phyloP scores from a whole-genome alignment of 768 basidiomycete genomes.

The Collybiopsis confluens region DNA sequence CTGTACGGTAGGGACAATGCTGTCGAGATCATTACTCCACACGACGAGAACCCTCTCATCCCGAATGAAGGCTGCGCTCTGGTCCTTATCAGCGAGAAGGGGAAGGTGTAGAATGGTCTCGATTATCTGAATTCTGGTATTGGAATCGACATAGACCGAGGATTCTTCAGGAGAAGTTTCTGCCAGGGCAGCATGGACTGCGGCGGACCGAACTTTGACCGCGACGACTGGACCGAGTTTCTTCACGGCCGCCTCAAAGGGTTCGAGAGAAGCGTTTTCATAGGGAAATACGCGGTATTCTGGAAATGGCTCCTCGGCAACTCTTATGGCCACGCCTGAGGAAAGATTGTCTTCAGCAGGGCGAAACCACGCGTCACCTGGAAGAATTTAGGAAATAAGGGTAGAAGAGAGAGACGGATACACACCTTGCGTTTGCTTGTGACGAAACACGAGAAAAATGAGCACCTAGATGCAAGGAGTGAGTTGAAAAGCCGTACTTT shows the following conservation, averaged over 20 bases:
- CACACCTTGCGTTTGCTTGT: slow-evolving; percentile 4
- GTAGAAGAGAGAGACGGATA: too few species aligned
- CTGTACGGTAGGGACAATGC: slow-evolving; percentile 66
- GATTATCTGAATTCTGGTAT: slow-evolving; percentile 61
- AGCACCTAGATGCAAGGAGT: too few species aligned
- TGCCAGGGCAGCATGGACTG: slow-evolving; percentile 49
- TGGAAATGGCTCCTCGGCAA: slow-evolving; percentile 15
- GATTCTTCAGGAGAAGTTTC: slow-evolving; percentile 39
- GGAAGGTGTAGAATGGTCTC: slow-evolving; percentile 46
- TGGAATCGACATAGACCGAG: slow-evolving; percentile 46
- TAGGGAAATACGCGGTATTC: slow-evolving; percentile 39
- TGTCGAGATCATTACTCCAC: slow-evolving; percentile 79
- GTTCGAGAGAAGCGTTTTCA: slow-evolving; percentile 45
- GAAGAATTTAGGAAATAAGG: background rate
- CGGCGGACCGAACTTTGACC: slow-evolving; percentile 50
- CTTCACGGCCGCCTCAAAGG: slow-evolving; percentile 53
- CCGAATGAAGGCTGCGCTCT: slow-evolving; percentile 83
- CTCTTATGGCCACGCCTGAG: slow-evolving; percentile 48
- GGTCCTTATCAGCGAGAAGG: slow-evolving; percentile 53
- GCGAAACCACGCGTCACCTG: slow-evolving; percentile 53
- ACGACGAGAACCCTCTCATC: slow-evolving; percentile 82
- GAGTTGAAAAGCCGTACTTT: too few species aligned
- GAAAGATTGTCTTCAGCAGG: slow-evolving; percentile 50
- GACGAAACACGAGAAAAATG: too few species aligned
- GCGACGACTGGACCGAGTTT: slow-evolving; percentile 54